Evolutionary conservation across 2,329 filamentous ascomycete genomes (phyloP), one percentile per base, ranked within the genome.

Genomic region (Grosmannia penicillata): DNA sequence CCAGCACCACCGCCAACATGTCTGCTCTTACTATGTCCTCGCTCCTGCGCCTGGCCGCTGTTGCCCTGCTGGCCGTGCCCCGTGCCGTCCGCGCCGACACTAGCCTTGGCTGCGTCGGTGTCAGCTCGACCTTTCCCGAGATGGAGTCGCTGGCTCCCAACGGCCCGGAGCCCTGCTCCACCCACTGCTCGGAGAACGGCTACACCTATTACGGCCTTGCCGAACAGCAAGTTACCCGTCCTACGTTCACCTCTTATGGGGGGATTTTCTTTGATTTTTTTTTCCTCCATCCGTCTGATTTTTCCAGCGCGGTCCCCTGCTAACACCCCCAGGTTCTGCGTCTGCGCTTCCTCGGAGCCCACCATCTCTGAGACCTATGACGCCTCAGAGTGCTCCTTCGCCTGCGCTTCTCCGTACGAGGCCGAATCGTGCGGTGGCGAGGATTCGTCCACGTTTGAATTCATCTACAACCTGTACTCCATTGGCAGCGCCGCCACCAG

Each of bases 391-490:
- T 48, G 46, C 30, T n/a, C 25, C 7, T 35, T 44, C 21, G 24
- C 42, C 13, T 48, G 46, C 34, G 5, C 37, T 6, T 35, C 43
- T 3, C 43, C 43, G 22, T 37, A 43, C 34, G 34, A 40, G 36
- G 18, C 6, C 13, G 38, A 43, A 31, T 25, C 27, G 2, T 48
- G 46, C 27, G 46, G 46, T 33, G 46, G 46, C 26, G 38, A 37
- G 31, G 41, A 43, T 15, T 19, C 19, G 23, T 19, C 22, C 24
- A 41, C 37, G 30, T 46, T 46, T 28, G 25, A 41, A 3, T 43
- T 46, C 18, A n/a, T 48, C 15, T 48, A 46, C 42, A 42, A 46
- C 32, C 41, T 48, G 2, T 48, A 43, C 36, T 34, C 26, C 24
- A 23, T 27, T 9, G 19, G 17, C 19, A 22, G 29, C 14, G 27